A percentile compares a stretch with the other conserved stretches of the same genome.
These are phyloP conservation scores for Carex arenaria DNA, from an alignment of 202 grass and related monocot species.

Conservation along the genomic window DNA sequence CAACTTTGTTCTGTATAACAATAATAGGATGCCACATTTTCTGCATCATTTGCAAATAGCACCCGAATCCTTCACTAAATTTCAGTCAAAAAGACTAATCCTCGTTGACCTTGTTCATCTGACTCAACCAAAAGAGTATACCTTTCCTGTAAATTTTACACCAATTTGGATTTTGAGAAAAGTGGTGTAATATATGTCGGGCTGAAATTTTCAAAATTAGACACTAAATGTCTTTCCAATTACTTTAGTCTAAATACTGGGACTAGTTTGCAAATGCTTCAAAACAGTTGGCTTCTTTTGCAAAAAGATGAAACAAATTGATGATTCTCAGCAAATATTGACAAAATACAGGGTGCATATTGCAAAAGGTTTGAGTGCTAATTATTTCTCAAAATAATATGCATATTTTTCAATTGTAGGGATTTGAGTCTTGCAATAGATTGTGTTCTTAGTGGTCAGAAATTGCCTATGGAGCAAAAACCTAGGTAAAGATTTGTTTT, in stretches of 20 bases:
- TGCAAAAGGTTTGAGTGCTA: neutral
- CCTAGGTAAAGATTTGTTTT: slow-evolving; percentile 36
- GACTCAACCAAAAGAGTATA: neutral
- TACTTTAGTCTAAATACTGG: neutral
- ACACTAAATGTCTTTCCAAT: neutral
- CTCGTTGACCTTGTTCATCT: neutral
- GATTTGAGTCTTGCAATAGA: slow-evolving; percentile 84
- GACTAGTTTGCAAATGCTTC: neutral
- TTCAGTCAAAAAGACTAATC: neutral
- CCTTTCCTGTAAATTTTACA: neutral
- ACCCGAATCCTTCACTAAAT: neutral
- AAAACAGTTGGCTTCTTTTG: neutral
- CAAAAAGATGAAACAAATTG: neutral
- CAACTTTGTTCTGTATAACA: neutral
- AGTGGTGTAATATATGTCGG: neutral
- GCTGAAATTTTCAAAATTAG: neutral
- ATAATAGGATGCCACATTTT: neutral
- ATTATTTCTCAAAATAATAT: neutral
- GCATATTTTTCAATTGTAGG: slow-evolving; percentile 27
- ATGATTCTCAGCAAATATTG: neutral
- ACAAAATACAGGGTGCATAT: neutral
- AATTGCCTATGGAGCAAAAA: slow-evolving; percentile 40
- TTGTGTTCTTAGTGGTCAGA: slow-evolving; percentile 73
- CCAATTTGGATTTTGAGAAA: neutral
- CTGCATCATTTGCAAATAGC: neutral